phyloP scores from a whole-genome alignment of 108 stramenopile species.

The Skeletonema potamos region DNA sequence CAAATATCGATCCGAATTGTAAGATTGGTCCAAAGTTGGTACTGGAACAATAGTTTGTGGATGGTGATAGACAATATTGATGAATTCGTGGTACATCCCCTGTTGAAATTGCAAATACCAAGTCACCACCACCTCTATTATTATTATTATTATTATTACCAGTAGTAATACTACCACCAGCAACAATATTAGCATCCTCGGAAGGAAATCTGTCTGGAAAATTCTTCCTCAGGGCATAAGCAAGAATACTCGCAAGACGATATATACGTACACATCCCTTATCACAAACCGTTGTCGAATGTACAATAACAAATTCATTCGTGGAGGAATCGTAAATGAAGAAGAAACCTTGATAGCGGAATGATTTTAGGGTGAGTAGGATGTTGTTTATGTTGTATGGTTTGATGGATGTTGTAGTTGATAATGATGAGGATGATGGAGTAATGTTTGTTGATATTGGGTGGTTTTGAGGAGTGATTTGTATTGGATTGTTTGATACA shows the following conservation, averaged over 20 bases:
- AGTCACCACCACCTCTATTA: slow-evolving; percentile 5
- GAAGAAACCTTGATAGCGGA: slow-evolving; percentile 40
- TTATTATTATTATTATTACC: background rate
- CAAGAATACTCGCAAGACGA: slow-evolving; percentile 27
- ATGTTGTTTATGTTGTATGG: slow-evolving; percentile 35
- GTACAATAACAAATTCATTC: slow-evolving; percentile 32
- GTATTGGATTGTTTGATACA: background rate
- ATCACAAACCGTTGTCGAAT: slow-evolving; percentile 20
- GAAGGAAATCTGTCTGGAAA: slow-evolving; percentile 37
- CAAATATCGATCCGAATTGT: slow-evolving; percentile 39
- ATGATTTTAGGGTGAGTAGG: background rate
- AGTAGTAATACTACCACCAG: background rate
- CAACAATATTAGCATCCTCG: background rate
- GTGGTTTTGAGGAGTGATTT: background rate
- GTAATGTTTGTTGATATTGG: background rate
- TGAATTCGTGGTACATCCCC: slow-evolving; percentile 39
- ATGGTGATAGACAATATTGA: background rate
- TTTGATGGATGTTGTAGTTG: background rate
- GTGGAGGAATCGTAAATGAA: slow-evolving; percentile 31
- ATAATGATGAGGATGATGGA: background rate
- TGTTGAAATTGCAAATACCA: slow-evolving; percentile 19
- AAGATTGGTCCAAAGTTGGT: slow-evolving; percentile 32
- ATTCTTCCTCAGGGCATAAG: slow-evolving; percentile 32
- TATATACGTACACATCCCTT: slow-evolving; percentile 31
- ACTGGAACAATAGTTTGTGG: slow-evolving; percentile 7